Base-by-base conservation (phyloP, 352 stramenopile species). In the Phytophthora hybrid region DNA sequence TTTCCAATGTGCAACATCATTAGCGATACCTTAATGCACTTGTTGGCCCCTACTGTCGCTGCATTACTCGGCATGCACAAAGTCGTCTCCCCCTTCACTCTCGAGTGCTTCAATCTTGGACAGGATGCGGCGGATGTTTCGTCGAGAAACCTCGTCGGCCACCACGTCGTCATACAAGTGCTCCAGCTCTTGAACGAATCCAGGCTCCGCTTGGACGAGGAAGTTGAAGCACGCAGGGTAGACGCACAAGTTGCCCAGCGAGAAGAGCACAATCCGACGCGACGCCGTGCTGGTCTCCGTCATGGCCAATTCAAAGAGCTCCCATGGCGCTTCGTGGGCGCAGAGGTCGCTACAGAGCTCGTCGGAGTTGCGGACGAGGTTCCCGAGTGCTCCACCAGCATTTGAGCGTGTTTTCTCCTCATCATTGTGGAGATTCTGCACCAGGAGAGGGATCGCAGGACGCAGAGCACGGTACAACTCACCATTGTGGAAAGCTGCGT, bases 351-450 rank as follows among this genome's bases (percentile, higher is more conserved):
- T 63, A 31, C 85, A 94, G 0, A 98, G 79, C 14, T 82, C 63
- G 32, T 90, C 82, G 13, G 90, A 96, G 73, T 98, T 98, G 16
- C 96, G 87, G 11, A 98, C 88, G 11, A 99, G 80, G 72, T 98
- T 98, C 9, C 95, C 95, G 1, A 99, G 81, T 6, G 95, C 94
- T 0, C 93, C 94, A 32, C 85, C 93, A 16, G 95, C 95, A 73
- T 99, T 98, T 1, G 94, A 97, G 7, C 95, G 80, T 6, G 92
- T 98, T 59, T 98, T 98, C 16, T 97, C 90, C 37, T 98, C 93
- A 2, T 76, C 60, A 39, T 92, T 79, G 13, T 83, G 74, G n/a
- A 93, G 62, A 57, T 98, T 94, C 18, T 82, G 69, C 5, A 91
- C 74, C 23, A 98, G 60, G 18, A 92, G 65, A 4, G 84, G 79